phyloP scores from a whole-genome alignment of 352 stramenopile species.

The Phytophthora fragariaefolia region DNA sequence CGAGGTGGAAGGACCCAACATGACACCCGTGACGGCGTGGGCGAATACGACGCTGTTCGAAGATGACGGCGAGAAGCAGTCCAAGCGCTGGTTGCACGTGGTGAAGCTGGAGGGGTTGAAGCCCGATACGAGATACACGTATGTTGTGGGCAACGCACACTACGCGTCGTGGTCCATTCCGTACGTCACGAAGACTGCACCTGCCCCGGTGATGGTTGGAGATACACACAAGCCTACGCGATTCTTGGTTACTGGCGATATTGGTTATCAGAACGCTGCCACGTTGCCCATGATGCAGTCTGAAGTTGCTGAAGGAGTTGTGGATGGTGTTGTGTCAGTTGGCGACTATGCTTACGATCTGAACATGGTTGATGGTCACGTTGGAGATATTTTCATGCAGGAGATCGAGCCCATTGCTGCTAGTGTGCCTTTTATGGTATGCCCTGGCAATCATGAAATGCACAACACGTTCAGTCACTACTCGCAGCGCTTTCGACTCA shows the following conservation, averaged over 20 bases:
- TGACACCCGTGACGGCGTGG: conserved; percentile 49
- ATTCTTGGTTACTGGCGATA: conserved; percentile 87
- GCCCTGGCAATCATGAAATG: conserved; percentile 91
- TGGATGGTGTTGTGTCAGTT: conserved; percentile 87
- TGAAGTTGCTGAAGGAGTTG: conserved; percentile 71
- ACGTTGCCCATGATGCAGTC: conserved; percentile 92
- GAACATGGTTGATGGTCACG: conserved; percentile 75
- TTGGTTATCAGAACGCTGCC: conserved; percentile 89
- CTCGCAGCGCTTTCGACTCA: conserved; percentile 85
- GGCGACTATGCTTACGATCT: conserved; percentile 92
- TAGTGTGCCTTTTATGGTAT: conserved; percentile 90
- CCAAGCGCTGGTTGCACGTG: conserved; percentile 74
- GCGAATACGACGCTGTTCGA: conserved; percentile 71
- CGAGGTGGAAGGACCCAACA: conserved; percentile 34
- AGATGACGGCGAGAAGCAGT: conserved; percentile 67
- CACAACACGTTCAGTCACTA: conserved; percentile 88
- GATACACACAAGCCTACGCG: conserved; percentile 50
- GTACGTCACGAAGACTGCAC: conserved; percentile 78
- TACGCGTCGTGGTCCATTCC: conserved; percentile 83
- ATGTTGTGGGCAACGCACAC: conserved; percentile 76
- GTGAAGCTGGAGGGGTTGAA: conserved; percentile 66
- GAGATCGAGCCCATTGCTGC: conserved; percentile 88
- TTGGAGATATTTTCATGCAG: conserved; percentile 92
- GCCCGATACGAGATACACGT: conserved; percentile 79
- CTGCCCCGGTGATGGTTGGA: conserved; percentile 25